Percentiles rank a stretch among this genome's conserved stretches.
phyloP scores from a whole-genome alignment of 257 asterid species.

The Mentha longifolia region DNA sequence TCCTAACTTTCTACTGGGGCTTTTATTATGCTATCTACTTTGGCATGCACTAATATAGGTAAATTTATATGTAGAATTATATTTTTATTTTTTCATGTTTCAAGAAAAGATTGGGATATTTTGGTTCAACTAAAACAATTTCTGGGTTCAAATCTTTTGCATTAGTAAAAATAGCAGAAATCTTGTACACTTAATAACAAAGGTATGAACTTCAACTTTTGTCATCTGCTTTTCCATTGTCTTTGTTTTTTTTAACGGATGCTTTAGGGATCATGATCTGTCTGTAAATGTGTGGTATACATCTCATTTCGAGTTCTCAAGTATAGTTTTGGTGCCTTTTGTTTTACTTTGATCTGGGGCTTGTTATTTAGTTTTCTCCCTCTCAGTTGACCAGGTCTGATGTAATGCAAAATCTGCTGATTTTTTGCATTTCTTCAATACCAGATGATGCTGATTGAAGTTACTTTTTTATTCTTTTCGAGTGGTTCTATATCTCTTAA shows the following conservation, averaged over 20 bases:
- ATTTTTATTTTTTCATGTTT: too few relatives aligned
- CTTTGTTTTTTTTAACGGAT: constrained; percentile 14
- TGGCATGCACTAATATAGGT: too few relatives aligned
- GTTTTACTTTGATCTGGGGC: constrained; percentile 31
- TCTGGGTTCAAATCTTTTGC: constrained; percentile 40
- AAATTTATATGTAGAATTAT: too few relatives aligned
- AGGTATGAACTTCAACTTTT: constrained; percentile 39
- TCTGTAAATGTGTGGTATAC: too few relatives aligned
- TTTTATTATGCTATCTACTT: too few relatives aligned
- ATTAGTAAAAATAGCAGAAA: constrained; percentile 34
- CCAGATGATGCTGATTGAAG: constrained; percentile 14
- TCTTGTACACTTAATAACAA: constrained; percentile 26
- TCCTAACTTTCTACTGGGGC: background rate
- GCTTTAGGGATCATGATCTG: too few relatives aligned
- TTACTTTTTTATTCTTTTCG: constrained; percentile 10
- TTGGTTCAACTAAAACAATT: constrained; percentile 27
- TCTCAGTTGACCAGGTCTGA: constrained; percentile 42
- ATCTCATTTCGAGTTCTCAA: constrained; percentile 3
- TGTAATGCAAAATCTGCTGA: constrained; percentile 29
- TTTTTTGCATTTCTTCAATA: background rate
- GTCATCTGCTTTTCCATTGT: constrained; percentile 14
- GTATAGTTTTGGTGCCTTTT: background rate
- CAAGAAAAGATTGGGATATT: constrained; percentile 1
- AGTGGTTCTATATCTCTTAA: too few relatives aligned
- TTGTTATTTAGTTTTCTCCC: constrained; percentile 24